Base-by-base conservation (phyloP, 1,284 basidiomycete species). In the Trichosporon sp. region DNA sequence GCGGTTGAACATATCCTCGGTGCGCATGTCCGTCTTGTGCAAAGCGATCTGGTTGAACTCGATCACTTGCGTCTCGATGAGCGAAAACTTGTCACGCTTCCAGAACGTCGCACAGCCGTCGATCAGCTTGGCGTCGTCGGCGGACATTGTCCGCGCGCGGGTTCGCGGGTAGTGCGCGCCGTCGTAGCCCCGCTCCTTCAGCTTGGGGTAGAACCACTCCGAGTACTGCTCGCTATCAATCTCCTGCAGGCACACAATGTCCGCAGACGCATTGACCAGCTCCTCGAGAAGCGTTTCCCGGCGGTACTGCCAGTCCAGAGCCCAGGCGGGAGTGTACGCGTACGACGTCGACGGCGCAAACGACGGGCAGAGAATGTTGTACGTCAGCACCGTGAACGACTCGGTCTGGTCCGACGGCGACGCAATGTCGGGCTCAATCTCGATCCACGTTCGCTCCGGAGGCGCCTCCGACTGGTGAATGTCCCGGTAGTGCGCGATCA, bases 1-100 rank as follows among this genome's bases (percentile, higher is more conserved):
- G 60, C 96, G 91, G 78, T 98, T 98, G 85, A 98, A 99, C 93
- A 99, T 95, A 82, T 98, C 95, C 75, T 99, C 94, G 4, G 95
- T 96, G 82, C 95, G 94, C 82, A 98, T 95, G 78, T 99, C 95
- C 49, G 89, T 86, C 59, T 93, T 88, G 74, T 93, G 90, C 85
- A 98, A 90, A 7, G 95, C 95, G 65, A 95, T 86, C 63, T 92
- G 87, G 79, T 90, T 92, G 83, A 95, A 99, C 79, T 99, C 96
- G 77, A 99, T 86, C 46, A 95, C 86, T 69, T 95, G 91, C 73
- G 91, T 91, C 83, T 99, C 95, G 63, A 99, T 89, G 52, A 99
- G 87, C 66, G 89, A 86, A 81, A 91, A 99, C 92, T 90, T 91
- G 74, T 87, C 84, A 65, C 87, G 82, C 83, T 95, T 96, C 87